These are phyloP conservation scores for Filobasidium wieringae DNA, from an alignment of 768 basidiomycete species.

Conservation along the genomic window DNA sequence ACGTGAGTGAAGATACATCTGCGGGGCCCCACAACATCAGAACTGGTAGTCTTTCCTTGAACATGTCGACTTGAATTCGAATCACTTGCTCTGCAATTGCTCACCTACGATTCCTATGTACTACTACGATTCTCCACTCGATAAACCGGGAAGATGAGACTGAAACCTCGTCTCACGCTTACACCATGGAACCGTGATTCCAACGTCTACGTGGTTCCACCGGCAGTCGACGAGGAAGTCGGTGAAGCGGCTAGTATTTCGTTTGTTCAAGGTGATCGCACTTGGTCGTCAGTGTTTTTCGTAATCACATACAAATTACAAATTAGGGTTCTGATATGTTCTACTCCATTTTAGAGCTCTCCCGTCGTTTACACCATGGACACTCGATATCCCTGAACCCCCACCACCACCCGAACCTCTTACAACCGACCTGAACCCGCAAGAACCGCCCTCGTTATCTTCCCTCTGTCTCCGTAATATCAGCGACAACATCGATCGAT, in stretches of 20 bases:
- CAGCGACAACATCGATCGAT: background rate
- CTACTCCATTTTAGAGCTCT: no score
- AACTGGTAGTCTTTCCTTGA: background rate
- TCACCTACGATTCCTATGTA: background rate
- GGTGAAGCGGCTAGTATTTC: background rate
- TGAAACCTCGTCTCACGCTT: background rate
- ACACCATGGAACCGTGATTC: background rate
- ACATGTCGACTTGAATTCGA: background rate
- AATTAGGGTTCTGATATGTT: no score
- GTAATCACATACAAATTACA: no score
- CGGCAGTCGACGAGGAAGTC: background rate
- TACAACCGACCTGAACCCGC: background rate
- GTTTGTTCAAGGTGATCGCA: background rate
- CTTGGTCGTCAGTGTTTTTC: background rate
- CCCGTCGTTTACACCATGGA: no score
- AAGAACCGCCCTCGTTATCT: background rate
- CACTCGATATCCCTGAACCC: background rate
- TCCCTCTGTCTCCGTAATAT: background rate
- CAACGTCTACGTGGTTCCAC: background rate
- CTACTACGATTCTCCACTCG: background rate
- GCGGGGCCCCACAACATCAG: no score
- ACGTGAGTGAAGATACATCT: no score
- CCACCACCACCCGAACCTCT: background rate
- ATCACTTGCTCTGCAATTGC: background rate
- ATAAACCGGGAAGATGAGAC: background rate